Evolutionary conservation across 139 green algal genomes (phyloP), one percentile per base, ranked within the genome.

Genomic region (Chlamydomonas applanata): DNA sequence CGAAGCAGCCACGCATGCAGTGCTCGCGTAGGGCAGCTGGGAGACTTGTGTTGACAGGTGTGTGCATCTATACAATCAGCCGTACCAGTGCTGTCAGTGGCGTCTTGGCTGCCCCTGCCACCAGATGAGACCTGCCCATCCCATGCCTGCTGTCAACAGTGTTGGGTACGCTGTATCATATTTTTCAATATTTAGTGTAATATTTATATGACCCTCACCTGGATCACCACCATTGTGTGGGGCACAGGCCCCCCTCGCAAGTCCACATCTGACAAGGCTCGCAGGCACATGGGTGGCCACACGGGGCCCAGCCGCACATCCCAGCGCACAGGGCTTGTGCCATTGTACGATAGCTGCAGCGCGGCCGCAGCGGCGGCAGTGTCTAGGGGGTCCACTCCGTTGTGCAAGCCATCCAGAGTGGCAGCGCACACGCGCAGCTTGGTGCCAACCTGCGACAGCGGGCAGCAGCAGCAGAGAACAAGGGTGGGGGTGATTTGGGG

Each of bases 371-470:
- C n/a, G 9, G 44, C 30, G 64, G 54, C 45, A n/a, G 76, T 32
- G 19, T 89, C 79, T 72, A 91, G 77, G 1, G 83, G 81, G 2
- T 84, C 75, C 24, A 44, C 66, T 0, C 75, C 75, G 4, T 67
- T 49, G 49, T 65, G 59, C 5, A 49, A 57, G 14, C 72, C 72
- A 0, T 67, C 25, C 30, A 89, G 77, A 56, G 89, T 79, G 16
- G 79, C 74, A 13, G 81, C 81, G 52, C 35, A 71, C 5, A 89
- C 67, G 30, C 86, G 79, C 74, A 91, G 71, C 81, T 89, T 91
- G 33, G 60, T 32, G 32, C 46, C 54, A 34, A 49, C 57, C 24
- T 32, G 7, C 25, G 44, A 17, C 25, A 0, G 35, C 7, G 54
- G 35, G 57, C 29, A 25, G n/a, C n/a, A n/a, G n/a, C n/a, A n/a